Conservation (phyloP, 257 asterid species). For the Ophiorrhiza pumila region DNA sequence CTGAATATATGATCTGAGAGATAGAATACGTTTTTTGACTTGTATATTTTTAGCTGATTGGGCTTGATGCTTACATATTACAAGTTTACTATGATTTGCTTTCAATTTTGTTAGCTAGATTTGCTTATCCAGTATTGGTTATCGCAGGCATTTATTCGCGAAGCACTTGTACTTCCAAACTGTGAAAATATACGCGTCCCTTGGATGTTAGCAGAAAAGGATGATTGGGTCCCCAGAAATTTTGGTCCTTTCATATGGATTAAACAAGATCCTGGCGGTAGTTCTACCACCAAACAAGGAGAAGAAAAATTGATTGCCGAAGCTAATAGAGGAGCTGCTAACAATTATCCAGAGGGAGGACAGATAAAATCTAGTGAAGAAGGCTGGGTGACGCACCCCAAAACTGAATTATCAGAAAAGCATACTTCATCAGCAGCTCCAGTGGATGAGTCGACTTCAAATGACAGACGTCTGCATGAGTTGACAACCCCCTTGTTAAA, state of each 20-base stretch:
- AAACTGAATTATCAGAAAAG: constrained; percentile 27
- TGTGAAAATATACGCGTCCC: constrained; percentile 59
- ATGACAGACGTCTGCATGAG: constrained; percentile 31
- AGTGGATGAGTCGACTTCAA: constrained; percentile 18
- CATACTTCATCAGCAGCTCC: constrained; percentile 36
- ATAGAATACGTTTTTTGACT: no score
- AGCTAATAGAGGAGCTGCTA: constrained; percentile 30
- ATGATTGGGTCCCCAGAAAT: constrained; percentile 79
- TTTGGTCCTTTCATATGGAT: constrained; percentile 83
- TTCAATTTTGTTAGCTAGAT: not conserved
- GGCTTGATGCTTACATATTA: not conserved
- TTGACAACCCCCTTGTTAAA: constrained; percentile 41
- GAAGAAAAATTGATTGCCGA: constrained; percentile 32
- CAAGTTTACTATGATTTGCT: not conserved
- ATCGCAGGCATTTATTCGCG: constrained; percentile 80
- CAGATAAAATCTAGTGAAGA: constrained; percentile 26
- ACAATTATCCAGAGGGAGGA: constrained; percentile 30
- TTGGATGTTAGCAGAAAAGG: constrained; percentile 90
- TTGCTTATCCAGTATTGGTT: constrained; percentile 14
- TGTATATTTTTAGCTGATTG: not conserved
- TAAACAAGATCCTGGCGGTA: constrained; percentile 44
- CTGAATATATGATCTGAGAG: no score
- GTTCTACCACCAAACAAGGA: constrained; percentile 35
- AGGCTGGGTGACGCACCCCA: constrained; percentile 22
- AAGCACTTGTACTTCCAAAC: constrained; percentile 82